Percentiles rank a stretch among this genome's conserved stretches.
Evolutionary conservation across 1,284 basidiomycete genomes (phyloP).

Genomic region (Ganoderma meredithae): DNA sequence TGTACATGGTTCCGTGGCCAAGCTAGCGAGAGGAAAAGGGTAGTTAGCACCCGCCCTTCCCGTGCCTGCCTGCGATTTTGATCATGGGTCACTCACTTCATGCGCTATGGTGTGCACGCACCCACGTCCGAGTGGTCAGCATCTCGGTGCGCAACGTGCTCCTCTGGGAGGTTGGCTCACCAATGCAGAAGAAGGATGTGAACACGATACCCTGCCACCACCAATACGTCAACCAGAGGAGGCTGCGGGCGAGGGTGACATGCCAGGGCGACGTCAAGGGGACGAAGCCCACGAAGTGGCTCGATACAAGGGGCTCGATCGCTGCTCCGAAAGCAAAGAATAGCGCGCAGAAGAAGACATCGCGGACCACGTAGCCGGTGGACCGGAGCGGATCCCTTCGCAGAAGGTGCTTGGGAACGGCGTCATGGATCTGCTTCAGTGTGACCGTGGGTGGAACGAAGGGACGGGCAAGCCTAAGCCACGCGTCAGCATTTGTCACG

Average conservation of each 20-base stretch:
- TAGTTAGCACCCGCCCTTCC: slow-evolving; percentile 26
- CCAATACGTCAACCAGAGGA: slow-evolving; percentile 55
- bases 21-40: slow-evolving; percentile 38
- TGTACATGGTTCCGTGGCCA: slow-evolving; percentile 50
- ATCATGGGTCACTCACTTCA: slow-evolving; percentile 37
- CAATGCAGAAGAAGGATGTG: slow-evolving; percentile 57
- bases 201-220: slow-evolving; percentile 57
- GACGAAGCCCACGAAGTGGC: slow-evolving; percentile 34
- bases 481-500: slow-evolving; percentile 11
- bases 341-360: slow-evolving; percentile 47
- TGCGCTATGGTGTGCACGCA: slow-evolving; percentile 35
- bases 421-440: slow-evolving; percentile 54
- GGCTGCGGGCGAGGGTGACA: slow-evolving; percentile 34
- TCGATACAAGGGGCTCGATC: slow-evolving; percentile 44
- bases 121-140: slow-evolving; percentile 7
- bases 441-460: slow-evolving; percentile 54
- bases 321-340: slow-evolving; percentile 49
- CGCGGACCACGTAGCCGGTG: slow-evolving; percentile 49
- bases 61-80: slow-evolving; percentile 29
- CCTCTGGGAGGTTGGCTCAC: slow-evolving; percentile 39
- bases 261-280: slow-evolving; percentile 34
- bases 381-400: slow-evolving; percentile 49
- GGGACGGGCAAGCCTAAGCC: slow-evolving; percentile 39
- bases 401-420: slow-evolving; percentile 59
- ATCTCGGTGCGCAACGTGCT: slow-evolving; percentile 9